Evolutionary conservation across 805 yeast species (phyloP).

Genomic region (Candida vaughaniae): DNA sequence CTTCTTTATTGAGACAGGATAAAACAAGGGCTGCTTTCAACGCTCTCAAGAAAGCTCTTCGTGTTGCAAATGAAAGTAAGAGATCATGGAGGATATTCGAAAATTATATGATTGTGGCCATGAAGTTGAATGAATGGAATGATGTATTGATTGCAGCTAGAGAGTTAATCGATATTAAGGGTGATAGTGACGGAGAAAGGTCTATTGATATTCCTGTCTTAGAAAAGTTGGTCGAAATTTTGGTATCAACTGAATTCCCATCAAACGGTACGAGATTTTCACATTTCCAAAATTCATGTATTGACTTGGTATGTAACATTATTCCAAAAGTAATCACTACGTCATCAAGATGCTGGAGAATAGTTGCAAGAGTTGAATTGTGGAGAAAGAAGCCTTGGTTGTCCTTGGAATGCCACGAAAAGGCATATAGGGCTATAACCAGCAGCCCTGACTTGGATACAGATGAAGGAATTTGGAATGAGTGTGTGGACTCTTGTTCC

Average conservation of each 20-base stretch:
- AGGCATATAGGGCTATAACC: constrained; percentile 73
- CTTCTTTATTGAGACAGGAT: constrained; percentile 64
- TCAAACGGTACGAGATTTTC: constrained; percentile 38
- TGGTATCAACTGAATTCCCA: constrained; percentile 54
- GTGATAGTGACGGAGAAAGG: constrained; percentile 56
- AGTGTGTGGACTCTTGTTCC: constrained; percentile 72
- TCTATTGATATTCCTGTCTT: constrained; percentile 74
- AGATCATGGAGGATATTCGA: constrained; percentile 90
- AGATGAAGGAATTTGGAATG: constrained; percentile 66
- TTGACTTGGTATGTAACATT: constrained; percentile 66
- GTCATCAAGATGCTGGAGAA: constrained; percentile 71
- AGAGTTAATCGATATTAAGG: constrained; percentile 57
- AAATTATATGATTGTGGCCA: constrained; percentile 79
- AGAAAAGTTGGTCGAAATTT: constrained; percentile 66
- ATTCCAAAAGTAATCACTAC: constrained; percentile 71
- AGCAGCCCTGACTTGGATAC: constrained; percentile 63
- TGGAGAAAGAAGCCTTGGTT: constrained; percentile 91
- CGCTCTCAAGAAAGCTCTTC: constrained; percentile 78
- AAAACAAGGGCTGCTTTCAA: constrained; percentile 77
- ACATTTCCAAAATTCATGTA: constrained; percentile 66
- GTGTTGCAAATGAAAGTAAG: constrained; percentile 61
- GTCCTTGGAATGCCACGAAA: constrained; percentile 80
- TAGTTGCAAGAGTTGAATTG: constrained; percentile 78
- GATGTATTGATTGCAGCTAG: constrained; percentile 79
- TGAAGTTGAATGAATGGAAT: constrained; percentile 81